Evolutionary conservation across 371 early-diverging fungal genomes (phyloP).

Genomic region (Mycotypha africana): DNA sequence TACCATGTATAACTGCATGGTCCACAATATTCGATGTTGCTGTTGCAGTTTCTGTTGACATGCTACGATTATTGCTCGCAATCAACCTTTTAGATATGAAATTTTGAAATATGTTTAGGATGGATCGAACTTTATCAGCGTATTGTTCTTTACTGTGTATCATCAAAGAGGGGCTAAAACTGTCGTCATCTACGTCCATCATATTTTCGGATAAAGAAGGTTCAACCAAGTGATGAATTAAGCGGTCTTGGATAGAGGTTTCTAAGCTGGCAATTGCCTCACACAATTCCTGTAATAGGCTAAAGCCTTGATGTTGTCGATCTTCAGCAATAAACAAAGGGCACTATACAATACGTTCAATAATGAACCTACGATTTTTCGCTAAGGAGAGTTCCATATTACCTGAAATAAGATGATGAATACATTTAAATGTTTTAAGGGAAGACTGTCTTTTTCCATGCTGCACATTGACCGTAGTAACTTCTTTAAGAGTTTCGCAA

Average conservation of each 20-base stretch:
- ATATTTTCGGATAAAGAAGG: background rate
- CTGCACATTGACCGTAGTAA: conserved; percentile 1
- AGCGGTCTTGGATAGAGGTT: conserved; percentile 11
- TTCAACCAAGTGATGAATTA: conserved; percentile 21
- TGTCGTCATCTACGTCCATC: conserved; percentile 3
- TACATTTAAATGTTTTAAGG: conserved; percentile 12
- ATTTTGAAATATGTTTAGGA: conserved; percentile 21
- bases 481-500: conserved; percentile 2
- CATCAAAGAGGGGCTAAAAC: no score
- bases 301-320: conserved; percentile 1
- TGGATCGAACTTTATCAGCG: conserved; percentile 6
- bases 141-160: background rate
- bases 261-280: conserved; percentile 18
- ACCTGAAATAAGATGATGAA: conserved; percentile 35
- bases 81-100: conserved; percentile 16
- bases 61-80: conserved; percentile 1
- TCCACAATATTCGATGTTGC: conserved; percentile 36
- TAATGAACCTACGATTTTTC: no score
- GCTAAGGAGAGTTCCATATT: background rate
- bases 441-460: conserved; percentile 7
- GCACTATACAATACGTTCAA: conserved; percentile 10
- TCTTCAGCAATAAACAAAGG: conserved; percentile 8
- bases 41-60: background rate
- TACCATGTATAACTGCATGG: conserved; percentile 33
- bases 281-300: conserved; percentile 22